These are phyloP conservation scores for Xylariaceae sp. DNA, from an alignment of 2,329 filamentous ascomycete genomes.

Conservation along the genomic window DNA sequence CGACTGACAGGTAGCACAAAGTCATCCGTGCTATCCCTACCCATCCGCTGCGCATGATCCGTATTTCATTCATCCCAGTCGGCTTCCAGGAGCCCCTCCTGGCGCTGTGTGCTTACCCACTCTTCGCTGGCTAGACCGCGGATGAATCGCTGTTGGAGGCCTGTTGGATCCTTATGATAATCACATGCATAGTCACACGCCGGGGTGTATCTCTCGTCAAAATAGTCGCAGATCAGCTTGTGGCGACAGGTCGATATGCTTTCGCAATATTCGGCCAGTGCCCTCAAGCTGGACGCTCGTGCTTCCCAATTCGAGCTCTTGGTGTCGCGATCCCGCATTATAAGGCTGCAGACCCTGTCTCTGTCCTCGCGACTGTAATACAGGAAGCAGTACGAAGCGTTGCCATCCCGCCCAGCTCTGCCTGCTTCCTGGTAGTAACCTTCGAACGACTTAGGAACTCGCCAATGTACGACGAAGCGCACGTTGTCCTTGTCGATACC, in stretches of 20 bases:
- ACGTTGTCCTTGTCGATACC: slow-evolving; percentile 95
- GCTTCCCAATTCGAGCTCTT: slow-evolving; percentile 42
- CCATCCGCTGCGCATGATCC: not conserved
- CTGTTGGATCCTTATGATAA: slow-evolving; percentile 64
- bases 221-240: slow-evolving; percentile 67
- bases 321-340: slow-evolving; percentile 44
- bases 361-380: slow-evolving; percentile 88
- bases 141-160: slow-evolving; percentile 52
- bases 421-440: slow-evolving; percentile 96
- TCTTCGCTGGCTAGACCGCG: slow-evolving; percentile 55
- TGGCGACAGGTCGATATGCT: slow-evolving; percentile 69
- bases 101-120: slow-evolving; percentile 58
- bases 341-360: slow-evolving; percentile 61
- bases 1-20: slow-evolving; percentile 8
- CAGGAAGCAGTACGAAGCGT: slow-evolving; percentile 78
- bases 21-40: slow-evolving; percentile 6
- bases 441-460: slow-evolving; percentile 88
- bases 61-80: slow-evolving; percentile 40
- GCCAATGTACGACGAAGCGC: slow-evolving; percentile 92
- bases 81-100: slow-evolving; percentile 52
- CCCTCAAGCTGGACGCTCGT: slow-evolving; percentile 57
- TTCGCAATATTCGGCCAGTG: slow-evolving; percentile 78
- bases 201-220: slow-evolving; percentile 58
- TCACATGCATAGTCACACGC: slow-evolving; percentile 72
- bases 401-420: slow-evolving; percentile 82